phyloP scores from a whole-genome alignment of 306 rosid species.

The Trichosanthes cucumerina region DNA sequence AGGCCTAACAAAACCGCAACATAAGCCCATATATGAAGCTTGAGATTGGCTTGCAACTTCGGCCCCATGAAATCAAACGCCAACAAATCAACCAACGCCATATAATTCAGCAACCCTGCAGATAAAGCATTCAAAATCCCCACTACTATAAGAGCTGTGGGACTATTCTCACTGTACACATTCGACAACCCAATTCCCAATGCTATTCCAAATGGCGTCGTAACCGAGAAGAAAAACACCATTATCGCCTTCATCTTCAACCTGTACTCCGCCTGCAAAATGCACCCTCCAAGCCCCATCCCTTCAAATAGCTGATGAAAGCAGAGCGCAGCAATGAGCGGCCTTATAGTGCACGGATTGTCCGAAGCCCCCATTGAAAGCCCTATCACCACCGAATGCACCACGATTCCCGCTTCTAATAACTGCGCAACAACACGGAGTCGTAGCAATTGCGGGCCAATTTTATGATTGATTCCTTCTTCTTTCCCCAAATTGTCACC shows the following conservation, averaged over 20 bases:
- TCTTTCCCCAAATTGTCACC: background rate
- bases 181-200: conserved; percentile 54
- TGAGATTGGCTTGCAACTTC: conserved; percentile 33
- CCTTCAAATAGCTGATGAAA: conserved; percentile 60
- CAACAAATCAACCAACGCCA: conserved; percentile 66
- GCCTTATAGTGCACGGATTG: conserved; percentile 40
- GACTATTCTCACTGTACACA: conserved; percentile 29
- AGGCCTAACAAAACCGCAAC: conserved; percentile 46
- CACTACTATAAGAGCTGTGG: conserved; percentile 37
- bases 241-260: conserved; percentile 28
- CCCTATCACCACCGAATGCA: conserved; percentile 50
- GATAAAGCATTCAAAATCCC: conserved; percentile 57
- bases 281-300: conserved; percentile 50
- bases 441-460: background rate
- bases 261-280: conserved; percentile 44
- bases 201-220: conserved; percentile 52
- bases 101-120: conserved; percentile 50
- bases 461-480: background rate
- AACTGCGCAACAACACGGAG: conserved; percentile 19
- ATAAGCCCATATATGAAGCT: conserved; percentile 46
- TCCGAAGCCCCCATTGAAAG: conserved; percentile 47
- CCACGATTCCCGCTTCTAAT: conserved; percentile 35
- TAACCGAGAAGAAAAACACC: conserved; percentile 55
- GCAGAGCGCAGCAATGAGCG: conserved; percentile 47
- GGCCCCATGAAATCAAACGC: conserved; percentile 53